A percentile compares a stretch with the other conserved stretches of the same genome.
Evolutionary conservation across 805 yeast species (phyloP).

Genomic region (Candida multigemmis): DNA sequence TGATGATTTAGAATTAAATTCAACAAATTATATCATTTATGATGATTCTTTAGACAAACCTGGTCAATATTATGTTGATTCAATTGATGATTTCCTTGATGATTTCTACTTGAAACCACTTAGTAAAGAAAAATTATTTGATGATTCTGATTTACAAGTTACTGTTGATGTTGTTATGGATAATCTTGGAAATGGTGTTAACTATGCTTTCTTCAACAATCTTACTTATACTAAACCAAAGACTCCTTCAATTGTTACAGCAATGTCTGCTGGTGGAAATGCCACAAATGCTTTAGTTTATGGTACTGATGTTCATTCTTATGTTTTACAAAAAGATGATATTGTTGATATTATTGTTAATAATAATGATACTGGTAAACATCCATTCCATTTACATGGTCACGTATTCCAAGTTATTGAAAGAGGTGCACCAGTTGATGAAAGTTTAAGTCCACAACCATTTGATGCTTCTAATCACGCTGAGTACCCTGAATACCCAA

Average conservation of each 20-base stretch:
- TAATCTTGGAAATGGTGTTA: constrained; percentile 64
- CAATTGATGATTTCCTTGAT: constrained; percentile 45
- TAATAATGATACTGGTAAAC: constrained; percentile 72
- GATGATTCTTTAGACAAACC: constrained; percentile 18
- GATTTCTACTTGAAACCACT: constrained; percentile 71
- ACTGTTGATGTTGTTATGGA: constrained; percentile 55
- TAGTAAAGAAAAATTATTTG: constrained; percentile 38
- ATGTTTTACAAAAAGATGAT: constrained; percentile 50
- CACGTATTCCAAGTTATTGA: constrained; percentile 58
- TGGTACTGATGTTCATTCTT: constrained; percentile 61
- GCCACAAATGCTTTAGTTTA: constrained; percentile 56
- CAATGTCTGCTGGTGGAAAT: constrained; percentile 48
- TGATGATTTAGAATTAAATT: constrained; percentile 38
- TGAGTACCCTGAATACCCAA: constrained; percentile 49
- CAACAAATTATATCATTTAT: constrained; percentile 50
- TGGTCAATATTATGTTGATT: constrained; percentile 14
- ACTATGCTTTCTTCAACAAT: constrained; percentile 69
- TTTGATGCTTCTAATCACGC: constrained; percentile 31
- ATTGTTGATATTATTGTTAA: constrained; percentile 70
- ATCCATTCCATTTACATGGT: constrained; percentile 75
- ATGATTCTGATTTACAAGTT: constrained; percentile 55
- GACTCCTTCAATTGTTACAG: constrained; percentile 63
- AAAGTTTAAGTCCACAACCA: constrained; percentile 41
- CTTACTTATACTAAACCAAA: constrained; percentile 57
- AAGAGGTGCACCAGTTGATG: constrained; percentile 42